These are phyloP conservation scores for Plasmopara halstedii DNA, from an alignment of 352 stramenopile genomes.

Conservation along the genomic window DNA sequence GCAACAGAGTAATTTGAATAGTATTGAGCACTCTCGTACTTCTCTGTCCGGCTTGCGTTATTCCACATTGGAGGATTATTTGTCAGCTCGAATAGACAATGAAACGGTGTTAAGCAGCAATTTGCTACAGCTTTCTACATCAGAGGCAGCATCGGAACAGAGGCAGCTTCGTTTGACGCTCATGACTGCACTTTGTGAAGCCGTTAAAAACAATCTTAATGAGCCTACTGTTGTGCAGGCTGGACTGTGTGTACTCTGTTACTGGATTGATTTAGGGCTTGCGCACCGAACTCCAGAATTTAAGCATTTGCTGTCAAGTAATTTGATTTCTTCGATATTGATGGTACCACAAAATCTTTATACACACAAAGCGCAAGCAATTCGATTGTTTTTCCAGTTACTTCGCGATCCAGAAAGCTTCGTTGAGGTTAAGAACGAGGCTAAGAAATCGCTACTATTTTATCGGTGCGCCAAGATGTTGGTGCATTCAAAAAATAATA, in stretches of 20 bases:
- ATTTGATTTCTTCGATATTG: conserved; percentile 45
- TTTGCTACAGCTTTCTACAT: conserved; percentile 8
- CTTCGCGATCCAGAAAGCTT: conserved; percentile 38
- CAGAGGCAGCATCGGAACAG: conserved; percentile 26
- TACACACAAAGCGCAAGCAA: conserved; percentile 27
- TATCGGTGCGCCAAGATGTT: conserved; percentile 69
- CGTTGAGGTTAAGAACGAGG: conserved; percentile 26
- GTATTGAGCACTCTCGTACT: conserved; percentile 32
- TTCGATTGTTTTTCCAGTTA: conserved; percentile 33
- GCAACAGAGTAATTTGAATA: conserved; percentile 4
- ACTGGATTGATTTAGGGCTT: conserved; percentile 37
- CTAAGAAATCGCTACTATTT: conserved; percentile 56
- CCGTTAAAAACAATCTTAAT: conserved; percentile 47
- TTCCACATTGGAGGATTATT: conserved; percentile 39
- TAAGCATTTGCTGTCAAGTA: conserved; percentile 34
- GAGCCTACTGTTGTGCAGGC: conserved; percentile 32
- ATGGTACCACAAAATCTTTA: conserved; percentile 31
- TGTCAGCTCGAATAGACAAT: conserved; percentile 22
- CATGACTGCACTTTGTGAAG: conserved; percentile 36
- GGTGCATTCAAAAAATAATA: conserved; percentile 1
- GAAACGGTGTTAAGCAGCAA: conserved; percentile 13
- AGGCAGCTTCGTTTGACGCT: conserved; percentile 30
- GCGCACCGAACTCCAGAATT: conserved; percentile 29
- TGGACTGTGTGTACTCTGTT: conserved; percentile 31
- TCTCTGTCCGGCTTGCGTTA: conserved; percentile 31